A percentile compares a stretch with the other conserved stretches of the same genome.
Conservation (phyloP, 2,329 filamentous ascomycete genomes). For the Pseudonectria foliicola region DNA sequence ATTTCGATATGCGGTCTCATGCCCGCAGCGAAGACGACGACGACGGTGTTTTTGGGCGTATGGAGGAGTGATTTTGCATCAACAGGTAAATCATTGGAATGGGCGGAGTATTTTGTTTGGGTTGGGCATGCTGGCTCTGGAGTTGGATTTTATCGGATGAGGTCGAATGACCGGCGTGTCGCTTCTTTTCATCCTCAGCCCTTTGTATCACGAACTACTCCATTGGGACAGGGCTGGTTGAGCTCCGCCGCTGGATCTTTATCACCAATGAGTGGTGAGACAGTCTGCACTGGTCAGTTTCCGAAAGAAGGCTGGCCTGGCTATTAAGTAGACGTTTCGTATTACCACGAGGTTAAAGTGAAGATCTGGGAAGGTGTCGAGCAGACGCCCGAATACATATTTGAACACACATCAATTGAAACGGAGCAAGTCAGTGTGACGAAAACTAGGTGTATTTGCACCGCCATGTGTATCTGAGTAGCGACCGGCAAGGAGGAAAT, state of each 20-base stretch:
- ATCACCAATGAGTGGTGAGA: conserved; percentile 62
- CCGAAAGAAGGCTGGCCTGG: too few species aligned
- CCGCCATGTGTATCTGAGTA: conserved; percentile 2
- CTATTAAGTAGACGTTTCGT: conserved; percentile 28
- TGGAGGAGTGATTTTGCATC: conserved; percentile 67
- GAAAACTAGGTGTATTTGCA: conserved; percentile 4
- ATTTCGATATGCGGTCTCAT: conserved; percentile 53
- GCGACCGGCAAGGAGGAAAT: too few species aligned
- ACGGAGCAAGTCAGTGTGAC: conserved; percentile 17
- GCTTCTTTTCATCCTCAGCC: conserved; percentile 35
- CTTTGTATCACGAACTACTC: conserved; percentile 43
- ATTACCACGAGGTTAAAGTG: conserved; percentile 66
- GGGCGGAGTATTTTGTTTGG: conserved; percentile 19
- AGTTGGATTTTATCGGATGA: conserved; percentile 27
- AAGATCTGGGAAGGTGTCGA: conserved; percentile 57
- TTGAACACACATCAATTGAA: conserved; percentile 25
- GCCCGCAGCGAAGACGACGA: conserved; percentile 80
- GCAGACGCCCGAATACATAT: conserved; percentile 44
- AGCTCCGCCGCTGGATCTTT: conserved; percentile 56
- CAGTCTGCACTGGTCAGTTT: conserved; percentile 21
- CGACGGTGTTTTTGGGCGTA: conserved; percentile 89
- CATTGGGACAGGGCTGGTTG: conserved; percentile 44
- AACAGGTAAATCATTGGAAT: conserved; percentile 18
- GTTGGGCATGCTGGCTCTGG: conserved; percentile 24
- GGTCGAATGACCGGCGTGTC: conserved; percentile 27